Percentiles rank a stretch among this genome's conserved stretches.
phyloP scores from a whole-genome alignment of 805 yeast species.

The Dipodascopsis tothii region DNA sequence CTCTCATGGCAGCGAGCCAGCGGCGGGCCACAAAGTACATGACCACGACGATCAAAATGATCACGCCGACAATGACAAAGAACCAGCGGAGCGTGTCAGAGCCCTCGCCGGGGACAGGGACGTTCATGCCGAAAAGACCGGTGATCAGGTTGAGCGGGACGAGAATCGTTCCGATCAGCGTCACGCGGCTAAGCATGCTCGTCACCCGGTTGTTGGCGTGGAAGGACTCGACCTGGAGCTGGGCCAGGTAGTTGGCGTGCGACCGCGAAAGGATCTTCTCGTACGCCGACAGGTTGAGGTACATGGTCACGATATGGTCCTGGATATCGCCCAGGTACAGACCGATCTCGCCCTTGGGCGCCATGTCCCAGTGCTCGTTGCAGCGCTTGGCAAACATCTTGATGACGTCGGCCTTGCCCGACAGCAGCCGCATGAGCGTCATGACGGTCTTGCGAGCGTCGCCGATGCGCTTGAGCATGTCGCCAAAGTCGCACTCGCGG shows the following conservation, averaged over 20 bases:
- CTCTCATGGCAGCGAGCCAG: conserved; percentile 13
- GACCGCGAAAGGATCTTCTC: conserved; percentile 90
- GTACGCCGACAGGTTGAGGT: conserved; percentile 77
- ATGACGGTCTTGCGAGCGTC: conserved; percentile 84
- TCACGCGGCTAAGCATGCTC: conserved; percentile 79
- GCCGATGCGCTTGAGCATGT: conserved; percentile 75
- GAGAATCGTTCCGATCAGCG: conserved; percentile 79
- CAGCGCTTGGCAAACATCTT: conserved; percentile 94
- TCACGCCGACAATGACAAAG: conserved; percentile 55
- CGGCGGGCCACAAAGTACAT: conserved; percentile 36
- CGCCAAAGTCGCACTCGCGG: conserved; percentile 62
- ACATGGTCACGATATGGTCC: conserved; percentile 95
- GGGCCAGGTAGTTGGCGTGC: conserved; percentile 88
- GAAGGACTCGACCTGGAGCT: conserved; percentile 86
- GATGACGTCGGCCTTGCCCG: conserved; percentile 94
- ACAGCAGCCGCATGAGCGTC: conserved; percentile 80
- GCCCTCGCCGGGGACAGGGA: conserved; percentile 66
- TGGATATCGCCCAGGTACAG: conserved; percentile 90
- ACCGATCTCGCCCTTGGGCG: conserved; percentile 85
- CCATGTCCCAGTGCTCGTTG: conserved; percentile 54
- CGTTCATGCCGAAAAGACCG: conserved; percentile 95
- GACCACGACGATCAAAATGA: conserved; percentile 37
- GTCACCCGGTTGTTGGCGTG: conserved; percentile 79
- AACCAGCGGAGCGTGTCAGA: conserved; percentile 50
- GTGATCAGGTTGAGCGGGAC: conserved; percentile 86